Percentiles rank a stretch among this genome's conserved stretches.
Evolutionary conservation across 2,329 filamentous ascomycete genomes (phyloP).

Genomic region (Sporothrix humicola): DNA sequence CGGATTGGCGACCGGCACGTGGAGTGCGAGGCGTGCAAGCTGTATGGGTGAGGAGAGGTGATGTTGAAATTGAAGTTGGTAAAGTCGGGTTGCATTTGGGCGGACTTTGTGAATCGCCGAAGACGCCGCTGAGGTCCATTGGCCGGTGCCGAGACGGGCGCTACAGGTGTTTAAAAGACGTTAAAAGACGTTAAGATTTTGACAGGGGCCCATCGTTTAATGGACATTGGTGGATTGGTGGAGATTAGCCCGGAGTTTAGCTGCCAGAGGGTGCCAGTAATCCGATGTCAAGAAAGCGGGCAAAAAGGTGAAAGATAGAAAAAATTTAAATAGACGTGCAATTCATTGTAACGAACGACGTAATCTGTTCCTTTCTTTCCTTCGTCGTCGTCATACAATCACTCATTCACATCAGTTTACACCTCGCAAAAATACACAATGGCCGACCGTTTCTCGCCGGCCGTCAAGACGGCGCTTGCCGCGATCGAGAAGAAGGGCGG

Average conservation of each 20-base stretch:
- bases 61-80: background rate
- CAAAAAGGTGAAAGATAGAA: too few species aligned
- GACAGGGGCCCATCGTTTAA: too few species aligned
- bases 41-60: constrained; percentile 20
- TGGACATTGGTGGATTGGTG: too few species aligned
- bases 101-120: constrained; percentile 13
- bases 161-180: background rate
- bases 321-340: too few species aligned
- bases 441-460: constrained; percentile 16
- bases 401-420: background rate
- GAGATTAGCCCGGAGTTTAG: too few species aligned
- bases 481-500: background rate
- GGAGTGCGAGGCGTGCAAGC: constrained; percentile 21
- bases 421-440: background rate
- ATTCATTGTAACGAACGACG: too few species aligned
- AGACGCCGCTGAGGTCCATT: background rate
- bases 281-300: too few species aligned
- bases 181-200: too few species aligned
- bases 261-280: too few species aligned
- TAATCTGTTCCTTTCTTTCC: background rate
- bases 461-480: constrained; percentile 17
- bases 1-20: constrained; percentile 8
- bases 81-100: background rate
- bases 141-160: background rate
- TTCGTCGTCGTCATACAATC: background rate